Base-by-base conservation (phyloP, 129 eudicot species). In the Tanacetum coccineum region DNA sequence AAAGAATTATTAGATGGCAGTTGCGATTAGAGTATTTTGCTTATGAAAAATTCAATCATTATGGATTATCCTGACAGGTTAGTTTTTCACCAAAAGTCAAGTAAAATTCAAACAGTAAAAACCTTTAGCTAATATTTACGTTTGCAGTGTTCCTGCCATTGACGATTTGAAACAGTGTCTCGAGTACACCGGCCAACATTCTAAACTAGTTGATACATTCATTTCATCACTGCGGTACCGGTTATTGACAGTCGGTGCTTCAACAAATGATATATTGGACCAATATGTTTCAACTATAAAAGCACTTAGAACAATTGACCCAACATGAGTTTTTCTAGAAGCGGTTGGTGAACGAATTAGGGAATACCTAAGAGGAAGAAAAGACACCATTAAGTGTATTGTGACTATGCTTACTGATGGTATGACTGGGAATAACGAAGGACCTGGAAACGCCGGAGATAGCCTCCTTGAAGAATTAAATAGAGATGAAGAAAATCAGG, bases 321-420 rank as follows among this genome's bases (percentile, higher is more conserved):
- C 98, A 39, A 92, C 95, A 13, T 96, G 98, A 19, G 83, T 93
- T 50, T 93, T 93, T 77, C 96, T 88, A 70, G 98, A 93, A 81
- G 96, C 98, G 60, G 98, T 93, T 60, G 95, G 98, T 74, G 98
- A 88, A 73, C 98, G 96, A 57, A 86, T 93, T 68, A 83, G 92
- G 75, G 98, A 93, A 70, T 93, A 93, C 66, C 63, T 93, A 28
- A 86, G 83, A 76, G 96, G 98, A 67, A 84, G 98, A 64, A 93
- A 93, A 69, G 98, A 93, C 62, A 93, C 98, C 50, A 88, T 93
- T 68, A 93, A 93, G 78, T 93, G 98, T 81, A 86, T 93, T 10
- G 98, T 93, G 66, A 93, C 98, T 62, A 88, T 93, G 98, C 96
- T 93, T 68, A 93, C 98, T 13, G 98, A 89, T 82, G 96, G 98